Evolutionary conservation across 495 filamentous ascomycete genomes (phyloP), one percentile per base, ranked within the genome.

Genomic region (Aspergillus asperescens): DNA sequence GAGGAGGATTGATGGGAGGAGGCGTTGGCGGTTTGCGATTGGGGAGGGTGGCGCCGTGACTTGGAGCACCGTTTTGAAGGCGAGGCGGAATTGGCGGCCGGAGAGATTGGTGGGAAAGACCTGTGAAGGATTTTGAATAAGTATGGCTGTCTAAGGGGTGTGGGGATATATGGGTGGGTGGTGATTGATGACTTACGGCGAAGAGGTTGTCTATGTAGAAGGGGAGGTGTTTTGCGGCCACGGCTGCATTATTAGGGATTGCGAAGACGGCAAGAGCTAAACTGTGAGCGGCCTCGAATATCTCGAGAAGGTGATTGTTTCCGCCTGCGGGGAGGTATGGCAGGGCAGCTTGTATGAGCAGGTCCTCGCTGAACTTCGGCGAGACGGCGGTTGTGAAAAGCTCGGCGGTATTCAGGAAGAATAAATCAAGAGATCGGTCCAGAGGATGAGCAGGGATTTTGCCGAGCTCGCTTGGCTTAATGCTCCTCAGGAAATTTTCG

Each of bases 231-330:
- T 79, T 79, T 12, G 81, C 79, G 25, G 89, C 82, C 32, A 96
- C 68, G 8, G 80, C 71, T 12, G 84, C 79, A 55, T 88, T 92
- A 48, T 84, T 79, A 1, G 91, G 87, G 27, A 88, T 84, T 2
- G 90, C 85, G 31, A 97, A 78, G 5, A 88, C 82, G 24, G 92
- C 81, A 15, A 98, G 84, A 58, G 89, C 82, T 41, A 91, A 79
- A 56, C 85, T 88, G 70, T 98, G 94, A 7, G 92, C 90, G 1
- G 93, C 82, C 71, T 98, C 93, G 61, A 96, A 96, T 4, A 94
- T 86, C 55, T 88, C 81, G 27, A 85, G 66, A 50, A 91, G 74
- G 54, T 79, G 67, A 46, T 75, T 73, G 61, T 88, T 78, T 24
- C 78, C 74, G 25, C 76, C 75, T 19, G 86, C 76, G 27, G 81